Base-by-base conservation (phyloP, 2,329 filamentous ascomycete genomes). In the Cladosporium sp. region DNA sequence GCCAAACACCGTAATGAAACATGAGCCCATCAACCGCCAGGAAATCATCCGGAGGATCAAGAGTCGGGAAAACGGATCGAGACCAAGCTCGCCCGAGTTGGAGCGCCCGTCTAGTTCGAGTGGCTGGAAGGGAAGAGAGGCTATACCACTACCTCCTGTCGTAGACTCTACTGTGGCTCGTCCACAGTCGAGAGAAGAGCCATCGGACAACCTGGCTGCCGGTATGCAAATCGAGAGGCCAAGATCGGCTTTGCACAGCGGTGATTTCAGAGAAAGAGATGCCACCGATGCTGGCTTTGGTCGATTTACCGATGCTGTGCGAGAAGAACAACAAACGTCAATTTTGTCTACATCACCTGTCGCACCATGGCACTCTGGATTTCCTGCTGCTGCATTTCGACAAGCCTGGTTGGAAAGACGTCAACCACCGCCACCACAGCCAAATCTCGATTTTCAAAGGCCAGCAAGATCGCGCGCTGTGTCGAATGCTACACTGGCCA, bases 1-100 rank as follows among this genome's bases (percentile, higher is more conserved):
- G 34, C 74, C 74, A 21, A 71, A 66, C 41, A 72, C 73, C 44
- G 68, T 65, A 30, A 74, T 71, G 65, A 76, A 70, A 60, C 59
- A 68, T 36, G 67, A 67, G 36, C 69, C 76, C 51, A 73, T 80
- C 57, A 88, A 92, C 76, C 86, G 93, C 69, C 87, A 88, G 66
- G 90, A 93, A 77, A 82, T 97, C 72, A 97, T 98, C 66, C 87
- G 93, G 78, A 86, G 89, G 70, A 84, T 97, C 71, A 97, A 97
- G 80, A 87, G 70, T 57, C 65, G 68, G 61, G 72, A 71, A 21
- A 44, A 63, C 59, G 52, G 64, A 7, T 74, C 73, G 18, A 68
- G 74, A 52, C 72, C 74, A 12, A 68, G 67, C 15, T 72, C 71
- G 47, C 72, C 72, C 15, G 72, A 73, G 65, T 38, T 73, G 21